Percentiles rank a stretch among this genome's conserved stretches.
These are phyloP conservation scores for Sugiyamaella smithiae DNA, from an alignment of 805 yeast species.

Conservation along the genomic window DNA sequence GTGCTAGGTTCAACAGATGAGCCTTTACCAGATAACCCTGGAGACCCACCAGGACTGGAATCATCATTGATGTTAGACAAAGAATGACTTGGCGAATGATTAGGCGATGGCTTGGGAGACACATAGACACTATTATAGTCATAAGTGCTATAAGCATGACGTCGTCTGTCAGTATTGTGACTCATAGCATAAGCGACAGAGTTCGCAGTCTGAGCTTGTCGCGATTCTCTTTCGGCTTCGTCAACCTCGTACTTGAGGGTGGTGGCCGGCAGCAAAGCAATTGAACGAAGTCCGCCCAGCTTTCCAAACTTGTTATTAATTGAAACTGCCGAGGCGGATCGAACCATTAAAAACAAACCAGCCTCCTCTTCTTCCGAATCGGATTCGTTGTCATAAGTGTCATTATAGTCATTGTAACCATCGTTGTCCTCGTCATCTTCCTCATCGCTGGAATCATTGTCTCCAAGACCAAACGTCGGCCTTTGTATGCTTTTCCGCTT, in stretches of 20 bases:
- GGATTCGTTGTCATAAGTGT: constrained; percentile 34
- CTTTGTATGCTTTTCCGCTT: neutral
- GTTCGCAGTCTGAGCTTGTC: constrained; percentile 33
- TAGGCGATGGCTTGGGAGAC: constrained; percentile 23
- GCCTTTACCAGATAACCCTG: neutral
- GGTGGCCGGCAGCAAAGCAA: constrained; percentile 82
- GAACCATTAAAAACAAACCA: constrained; percentile 62
- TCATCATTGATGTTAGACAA: constrained; percentile 3
- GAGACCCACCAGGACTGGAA: neutral
- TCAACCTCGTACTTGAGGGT: constrained; percentile 72
- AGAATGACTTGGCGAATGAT: constrained; percentile 17
- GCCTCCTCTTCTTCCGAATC: constrained; percentile 61
- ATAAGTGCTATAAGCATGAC: constrained; percentile 26
- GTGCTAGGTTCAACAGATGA: constrained; percentile 9
- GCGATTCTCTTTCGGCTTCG: constrained; percentile 53
- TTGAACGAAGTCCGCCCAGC: constrained; percentile 46
- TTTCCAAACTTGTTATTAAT: constrained; percentile 21
- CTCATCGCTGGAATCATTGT: constrained; percentile 13
- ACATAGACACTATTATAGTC: constrained; percentile 29
- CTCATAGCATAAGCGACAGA: constrained; percentile 51
- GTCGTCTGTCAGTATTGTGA: constrained; percentile 54
- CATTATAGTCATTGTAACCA: constrained; percentile 22
- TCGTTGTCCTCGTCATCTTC: constrained; percentile 28
- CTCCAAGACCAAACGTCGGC: constrained; percentile 7
- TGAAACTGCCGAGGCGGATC: constrained; percentile 35